Evolutionary conservation across 1,284 basidiomycete species (phyloP).

Genomic region (Bjerkandera adusta): DNA sequence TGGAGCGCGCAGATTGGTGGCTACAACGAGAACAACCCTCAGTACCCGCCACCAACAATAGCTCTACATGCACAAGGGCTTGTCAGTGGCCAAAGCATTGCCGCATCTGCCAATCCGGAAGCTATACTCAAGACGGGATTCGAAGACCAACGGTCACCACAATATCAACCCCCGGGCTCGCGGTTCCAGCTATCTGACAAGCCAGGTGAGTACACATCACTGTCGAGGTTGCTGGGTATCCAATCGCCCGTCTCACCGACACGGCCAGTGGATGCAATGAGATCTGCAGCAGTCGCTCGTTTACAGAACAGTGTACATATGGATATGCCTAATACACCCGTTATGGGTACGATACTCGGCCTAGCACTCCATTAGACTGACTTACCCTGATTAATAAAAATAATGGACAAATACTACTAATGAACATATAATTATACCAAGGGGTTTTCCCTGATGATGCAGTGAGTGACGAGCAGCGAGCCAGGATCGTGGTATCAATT

Average conservation of each 20-base stretch:
- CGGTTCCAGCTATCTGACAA: slow-evolving; percentile 65
- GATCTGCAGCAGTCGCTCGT: slow-evolving; percentile 38
- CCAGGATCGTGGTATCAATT: too few relatives aligned
- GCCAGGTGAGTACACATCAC: slow-evolving; percentile 50
- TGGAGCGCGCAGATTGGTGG: slow-evolving; percentile 87
- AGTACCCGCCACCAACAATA: slow-evolving; percentile 83
- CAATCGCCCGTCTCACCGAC: slow-evolving; percentile 46
- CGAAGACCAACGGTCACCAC: slow-evolving; percentile 55
- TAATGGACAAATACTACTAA: too few relatives aligned
- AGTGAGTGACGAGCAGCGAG: too few relatives aligned
- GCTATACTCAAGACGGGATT: slow-evolving; percentile 89
- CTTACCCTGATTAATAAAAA: too few relatives aligned
- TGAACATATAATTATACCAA: too few relatives aligned
- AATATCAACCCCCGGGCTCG: slow-evolving; percentile 29
- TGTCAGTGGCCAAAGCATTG: slow-evolving; percentile 62
- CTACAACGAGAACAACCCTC: slow-evolving; percentile 82
- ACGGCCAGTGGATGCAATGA: slow-evolving; percentile 30
- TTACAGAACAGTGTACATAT: too few relatives aligned
- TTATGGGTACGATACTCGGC: too few relatives aligned
- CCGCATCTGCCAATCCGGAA: slow-evolving; percentile 75
- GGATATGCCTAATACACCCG: too few relatives aligned
- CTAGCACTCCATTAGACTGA: too few relatives aligned
- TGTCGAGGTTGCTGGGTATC: slow-evolving; percentile 47
- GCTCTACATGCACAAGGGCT: slow-evolving; percentile 53
- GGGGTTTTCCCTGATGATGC: too few relatives aligned